A percentile compares a stretch with the other conserved stretches of the same genome.
Conservation (phyloP, 2,329 filamentous ascomycete species). For the Cryphonectria parasitica region DNA sequence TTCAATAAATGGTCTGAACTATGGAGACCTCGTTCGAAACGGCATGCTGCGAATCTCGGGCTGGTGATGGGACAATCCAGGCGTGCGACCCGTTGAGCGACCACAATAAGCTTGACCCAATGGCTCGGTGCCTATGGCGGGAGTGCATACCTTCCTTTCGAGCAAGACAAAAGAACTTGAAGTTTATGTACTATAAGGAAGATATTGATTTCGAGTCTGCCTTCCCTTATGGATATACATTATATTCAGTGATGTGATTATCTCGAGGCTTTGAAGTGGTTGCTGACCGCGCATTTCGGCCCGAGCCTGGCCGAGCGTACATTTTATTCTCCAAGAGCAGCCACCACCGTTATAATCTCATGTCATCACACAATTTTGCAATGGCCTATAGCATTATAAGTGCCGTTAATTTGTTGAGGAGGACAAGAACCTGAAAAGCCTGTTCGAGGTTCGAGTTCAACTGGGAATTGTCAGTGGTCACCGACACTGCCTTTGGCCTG, state of each 20-base stretch:
- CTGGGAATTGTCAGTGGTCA: background rate
- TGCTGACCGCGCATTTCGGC: background rate
- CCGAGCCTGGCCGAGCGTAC: background rate
- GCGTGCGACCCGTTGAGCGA: constrained; percentile 4
- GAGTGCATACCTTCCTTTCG: background rate
- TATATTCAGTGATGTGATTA: background rate
- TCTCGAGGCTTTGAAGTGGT: background rate
- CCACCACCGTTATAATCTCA: background rate
- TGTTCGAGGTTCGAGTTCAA: background rate
- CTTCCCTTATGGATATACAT: background rate
- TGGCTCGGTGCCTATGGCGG: background rate
- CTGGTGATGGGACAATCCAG: background rate
- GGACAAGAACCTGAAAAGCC: background rate
- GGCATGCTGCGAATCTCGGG: background rate
- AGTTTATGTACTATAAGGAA: background rate
- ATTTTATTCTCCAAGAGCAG: background rate
- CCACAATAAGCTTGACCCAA: background rate
- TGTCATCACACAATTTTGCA: background rate
- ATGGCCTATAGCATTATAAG: background rate
- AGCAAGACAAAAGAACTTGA: background rate
- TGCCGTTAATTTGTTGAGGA: background rate
- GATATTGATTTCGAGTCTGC: background rate
- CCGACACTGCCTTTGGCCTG: background rate
- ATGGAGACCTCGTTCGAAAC: background rate
- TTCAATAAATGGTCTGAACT: background rate